These are phyloP conservation scores for Funneliformis caledonium DNA, from an alignment of 371 early-diverging fungal species.

Conservation along the genomic window DNA sequence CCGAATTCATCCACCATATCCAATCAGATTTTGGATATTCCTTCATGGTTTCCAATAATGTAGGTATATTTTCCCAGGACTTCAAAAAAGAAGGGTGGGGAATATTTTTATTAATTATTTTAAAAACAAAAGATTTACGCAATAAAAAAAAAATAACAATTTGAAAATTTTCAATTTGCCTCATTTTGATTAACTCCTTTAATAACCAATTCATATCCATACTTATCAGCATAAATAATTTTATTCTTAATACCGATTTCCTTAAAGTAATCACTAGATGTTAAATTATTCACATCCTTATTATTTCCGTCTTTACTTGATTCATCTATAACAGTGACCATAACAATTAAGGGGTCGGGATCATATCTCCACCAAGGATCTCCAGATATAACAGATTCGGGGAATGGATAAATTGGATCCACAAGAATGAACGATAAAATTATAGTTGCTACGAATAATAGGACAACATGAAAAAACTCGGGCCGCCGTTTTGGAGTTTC, in stretches of 20 bases:
- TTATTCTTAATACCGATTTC: neutral
- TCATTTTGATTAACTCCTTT: neutral
- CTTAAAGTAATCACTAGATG: neutral
- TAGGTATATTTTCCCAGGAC: constrained; percentile 17
- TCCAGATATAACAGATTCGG: neutral
- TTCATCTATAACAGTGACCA: neutral
- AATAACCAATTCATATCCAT: neutral
- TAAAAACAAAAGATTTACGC: no score
- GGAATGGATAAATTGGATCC: neutral
- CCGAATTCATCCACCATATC: constrained; percentile 24
- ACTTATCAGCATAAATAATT: neutral
- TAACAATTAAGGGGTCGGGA: neutral
- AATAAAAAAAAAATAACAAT: no score
- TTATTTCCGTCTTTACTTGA: neutral
- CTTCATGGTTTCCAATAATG: constrained; percentile 15
- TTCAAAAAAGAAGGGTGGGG: neutral
- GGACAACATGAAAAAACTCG: neutral
- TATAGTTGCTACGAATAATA: neutral
- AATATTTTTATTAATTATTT: no score
- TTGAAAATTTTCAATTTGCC: neutral
- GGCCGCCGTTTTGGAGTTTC: neutral
- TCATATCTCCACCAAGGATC: neutral
- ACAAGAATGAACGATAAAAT: neutral
- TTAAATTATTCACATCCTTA: neutral
- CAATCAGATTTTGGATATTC: constrained; percentile 6